Evolutionary conservation across 176 grass and related monocot genomes (phyloP), one percentile per base, ranked within the genome.

Genomic region (Oryza glaberrima): DNA sequence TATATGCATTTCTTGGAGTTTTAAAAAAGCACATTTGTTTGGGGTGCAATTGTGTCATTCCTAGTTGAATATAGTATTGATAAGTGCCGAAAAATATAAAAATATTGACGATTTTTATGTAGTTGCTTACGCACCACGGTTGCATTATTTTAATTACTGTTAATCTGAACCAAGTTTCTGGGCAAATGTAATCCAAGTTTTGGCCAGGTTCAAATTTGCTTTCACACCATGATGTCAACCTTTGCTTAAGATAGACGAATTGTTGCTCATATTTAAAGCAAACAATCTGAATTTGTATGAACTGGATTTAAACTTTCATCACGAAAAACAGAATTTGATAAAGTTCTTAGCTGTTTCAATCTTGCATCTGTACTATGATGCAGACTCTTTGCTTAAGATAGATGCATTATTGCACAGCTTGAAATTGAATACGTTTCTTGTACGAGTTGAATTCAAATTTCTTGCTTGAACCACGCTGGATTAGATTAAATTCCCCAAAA

Each of bases 381-480:
- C 40, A 7, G 40, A 82, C 38, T 14, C 9, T 16, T 72, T 46
- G 22, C 5, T 73, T 73, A 73, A 73, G 11, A 46, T 73, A 46
- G 15, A 82, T n/a, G 80, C 80, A 73, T 73, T 40, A 10, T 64
- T 30, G 52, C 23, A 32, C 80, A 32, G 6, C 11, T 63, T 82
- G 52, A 63, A 72, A 64, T 64, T 20, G 43, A 64, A 34, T 30
- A 64, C 11, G 26, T 34, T 73, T 28, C 54, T 46, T 82, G 81
- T 45, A 64, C 2, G 38, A 34, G 36, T 73, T 46, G n/a, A 60
- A 60, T 60, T 71, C 67, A 20, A 58, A 71, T 82, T 70, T 56
- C 28, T 60, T 43, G n/a, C n/a, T 28, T 38, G 38, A 17, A 38
- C 56, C 38, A 70, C 38, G 11, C 41, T 63, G 32, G 12, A 79